Percentiles rank a stretch among this genome's conserved stretches.
Conservation (phyloP, 2,329 filamentous ascomycete species). For the Dactylellina cionopaga region DNA sequence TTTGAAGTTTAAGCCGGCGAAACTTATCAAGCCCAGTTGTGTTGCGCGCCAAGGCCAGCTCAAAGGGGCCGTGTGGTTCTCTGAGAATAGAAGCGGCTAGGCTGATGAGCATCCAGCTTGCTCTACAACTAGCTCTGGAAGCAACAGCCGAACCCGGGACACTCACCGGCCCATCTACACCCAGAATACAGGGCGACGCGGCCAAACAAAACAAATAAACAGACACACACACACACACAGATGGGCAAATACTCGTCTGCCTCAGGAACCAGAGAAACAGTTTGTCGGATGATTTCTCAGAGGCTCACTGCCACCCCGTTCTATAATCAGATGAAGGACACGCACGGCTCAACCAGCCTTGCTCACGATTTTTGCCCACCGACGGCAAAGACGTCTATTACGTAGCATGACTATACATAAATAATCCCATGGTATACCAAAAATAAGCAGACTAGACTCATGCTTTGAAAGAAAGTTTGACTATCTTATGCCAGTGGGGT, state of each 20-base stretch:
- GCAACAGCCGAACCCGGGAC: slow-evolving; percentile 45
- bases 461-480: slow-evolving; percentile 10
- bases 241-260: too few species aligned
- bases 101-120: slow-evolving; percentile 2
- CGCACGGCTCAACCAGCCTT: too few species aligned
- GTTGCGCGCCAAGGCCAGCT: background rate
- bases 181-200: slow-evolving; percentile 4
- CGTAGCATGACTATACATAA: too few species aligned
- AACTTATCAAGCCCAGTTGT: slow-evolving; percentile 25
- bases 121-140: too few species aligned
- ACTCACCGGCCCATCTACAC: slow-evolving; percentile 16
- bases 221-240: too few species aligned
- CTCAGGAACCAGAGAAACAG: slow-evolving; percentile 6
- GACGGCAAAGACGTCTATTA: too few species aligned
- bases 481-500: slow-evolving; percentile 29
- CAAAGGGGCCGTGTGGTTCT: slow-evolving; percentile 31
- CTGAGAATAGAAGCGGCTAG: slow-evolving; percentile 37
- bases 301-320: too few species aligned
- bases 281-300: slow-evolving; percentile 39
- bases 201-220: background rate
- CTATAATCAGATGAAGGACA: too few species aligned
- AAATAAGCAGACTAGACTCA: slow-evolving; percentile 32
- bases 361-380: too few species aligned
- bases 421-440: too few species aligned
- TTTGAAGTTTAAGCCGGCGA: slow-evolving; percentile 26